phyloP scores from a whole-genome alignment of 306 rosid genomes.

The Cicer bijugum region DNA sequence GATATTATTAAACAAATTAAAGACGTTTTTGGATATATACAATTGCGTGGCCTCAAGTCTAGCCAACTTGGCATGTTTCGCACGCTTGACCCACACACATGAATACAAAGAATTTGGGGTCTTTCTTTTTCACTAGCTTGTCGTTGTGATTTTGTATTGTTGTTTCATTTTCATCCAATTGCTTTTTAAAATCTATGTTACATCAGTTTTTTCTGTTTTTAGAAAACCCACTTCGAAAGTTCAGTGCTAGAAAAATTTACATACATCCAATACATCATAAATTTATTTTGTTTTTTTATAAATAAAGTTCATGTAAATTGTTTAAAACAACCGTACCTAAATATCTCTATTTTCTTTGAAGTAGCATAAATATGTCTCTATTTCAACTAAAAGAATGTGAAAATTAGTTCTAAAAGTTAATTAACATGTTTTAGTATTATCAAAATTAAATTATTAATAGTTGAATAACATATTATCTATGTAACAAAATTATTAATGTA shows the following conservation, averaged over 20 bases:
- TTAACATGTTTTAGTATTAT: no score
- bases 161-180: slow-evolving; percentile 6
- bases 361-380: no score
- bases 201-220: not conserved
- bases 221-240: not conserved
- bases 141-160: not conserved
- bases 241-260: not conserved
- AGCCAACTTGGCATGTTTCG: not conserved
- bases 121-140: slow-evolving; percentile 4
- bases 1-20: not conserved
- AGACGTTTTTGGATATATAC: not conserved
- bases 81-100: not conserved
- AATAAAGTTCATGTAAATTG: no score
- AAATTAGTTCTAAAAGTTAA: no score
- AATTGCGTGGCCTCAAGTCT: not conserved
- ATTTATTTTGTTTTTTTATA: no score
- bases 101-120: not conserved
- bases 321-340: no score
- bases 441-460: no score
- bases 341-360: no score
- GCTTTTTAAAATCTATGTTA: not conserved
- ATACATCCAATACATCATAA: no score
- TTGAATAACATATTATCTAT: no score
- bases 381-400: no score
- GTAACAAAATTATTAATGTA: no score